phyloP scores from a whole-genome alignment of 306 rosid species.

The Castanospermum australe region DNA sequence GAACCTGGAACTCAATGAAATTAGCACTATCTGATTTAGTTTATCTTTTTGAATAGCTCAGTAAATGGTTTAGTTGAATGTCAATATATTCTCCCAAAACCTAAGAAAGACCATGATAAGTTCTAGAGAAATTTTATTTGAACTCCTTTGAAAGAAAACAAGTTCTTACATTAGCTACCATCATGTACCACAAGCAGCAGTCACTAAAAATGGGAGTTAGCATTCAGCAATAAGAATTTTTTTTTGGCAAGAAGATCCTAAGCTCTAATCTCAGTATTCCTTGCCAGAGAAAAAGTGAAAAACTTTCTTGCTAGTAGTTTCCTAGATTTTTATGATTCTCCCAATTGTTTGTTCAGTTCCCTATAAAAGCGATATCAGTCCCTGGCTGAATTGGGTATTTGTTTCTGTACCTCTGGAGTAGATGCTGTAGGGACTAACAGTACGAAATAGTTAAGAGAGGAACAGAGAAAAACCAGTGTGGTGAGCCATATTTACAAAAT shows the following conservation, averaged over 20 bases:
- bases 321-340: neutral
- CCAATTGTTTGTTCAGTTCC: neutral
- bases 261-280: neutral
- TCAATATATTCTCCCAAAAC: too few relatives aligned
- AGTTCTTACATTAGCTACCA: too few relatives aligned
- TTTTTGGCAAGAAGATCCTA: neutral
- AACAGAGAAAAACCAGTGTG: neutral
- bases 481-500: neutral
- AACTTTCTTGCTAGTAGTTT: neutral
- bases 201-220: too few relatives aligned
- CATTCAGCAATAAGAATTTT: too few relatives aligned
- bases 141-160: too few relatives aligned
- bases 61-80: too few relatives aligned
- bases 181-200: too few relatives aligned
- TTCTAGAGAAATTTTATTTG: too few relatives aligned
- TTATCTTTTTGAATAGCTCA: too few relatives aligned
- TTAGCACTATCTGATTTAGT: too few relatives aligned
- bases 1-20: too few relatives aligned
- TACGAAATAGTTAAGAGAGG: neutral
- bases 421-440: neutral
- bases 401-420: neutral
- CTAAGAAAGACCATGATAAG: too few relatives aligned
- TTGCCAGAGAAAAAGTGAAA: slow-evolving; percentile 13
- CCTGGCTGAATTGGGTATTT: slow-evolving; percentile 4
- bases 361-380: neutral